Evolutionary conservation across 2,329 filamentous ascomycete species (phyloP).

Genomic region (Conoideocrella luteorostrata): DNA sequence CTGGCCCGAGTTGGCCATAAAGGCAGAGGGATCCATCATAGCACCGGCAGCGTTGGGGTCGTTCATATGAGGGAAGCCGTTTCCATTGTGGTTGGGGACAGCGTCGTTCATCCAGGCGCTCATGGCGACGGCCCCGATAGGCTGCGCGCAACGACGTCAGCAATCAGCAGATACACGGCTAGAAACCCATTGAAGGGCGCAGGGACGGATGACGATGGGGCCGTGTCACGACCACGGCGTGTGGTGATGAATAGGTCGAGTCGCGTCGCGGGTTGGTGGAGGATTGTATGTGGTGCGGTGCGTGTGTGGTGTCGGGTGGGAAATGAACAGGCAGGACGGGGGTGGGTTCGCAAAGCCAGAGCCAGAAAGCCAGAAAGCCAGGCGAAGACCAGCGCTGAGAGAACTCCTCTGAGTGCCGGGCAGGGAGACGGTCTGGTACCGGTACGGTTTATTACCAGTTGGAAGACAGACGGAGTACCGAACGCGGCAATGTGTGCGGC

Average conservation of each 20-base stretch:
- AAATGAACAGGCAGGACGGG: conserved; percentile 18
- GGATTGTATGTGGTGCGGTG: conserved; percentile 21
- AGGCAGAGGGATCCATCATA: conserved; percentile 62
- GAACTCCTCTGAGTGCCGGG: neutral
- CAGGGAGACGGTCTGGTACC: too few species aligned
- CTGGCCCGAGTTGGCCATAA: conserved; percentile 53
- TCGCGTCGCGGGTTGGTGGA: conserved; percentile 38
- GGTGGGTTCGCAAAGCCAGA: conserved; percentile 4
- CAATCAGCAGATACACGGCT: conserved; percentile 32
- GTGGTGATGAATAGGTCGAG: conserved; percentile 31
- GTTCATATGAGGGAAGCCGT: conserved; percentile 59
- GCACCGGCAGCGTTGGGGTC: conserved; percentile 49
- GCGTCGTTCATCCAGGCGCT: conserved; percentile 69
- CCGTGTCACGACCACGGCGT: conserved; percentile 38
- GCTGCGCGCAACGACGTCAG: conserved; percentile 38
- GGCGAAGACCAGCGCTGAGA: conserved; percentile 3
- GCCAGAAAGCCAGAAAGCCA: conserved; percentile 3
- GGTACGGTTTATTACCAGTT: too few species aligned
- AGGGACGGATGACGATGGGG: conserved; percentile 36
- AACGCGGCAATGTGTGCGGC: neutral
- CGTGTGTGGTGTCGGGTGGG: conserved; percentile 23
- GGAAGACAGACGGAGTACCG: neutral
- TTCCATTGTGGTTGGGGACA: conserved; percentile 64
- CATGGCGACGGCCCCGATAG: conserved; percentile 51
- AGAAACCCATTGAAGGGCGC: conserved; percentile 34